Conservation (phyloP, 2,329 filamentous ascomycete genomes). For the Anisogramma anomala region DNA sequence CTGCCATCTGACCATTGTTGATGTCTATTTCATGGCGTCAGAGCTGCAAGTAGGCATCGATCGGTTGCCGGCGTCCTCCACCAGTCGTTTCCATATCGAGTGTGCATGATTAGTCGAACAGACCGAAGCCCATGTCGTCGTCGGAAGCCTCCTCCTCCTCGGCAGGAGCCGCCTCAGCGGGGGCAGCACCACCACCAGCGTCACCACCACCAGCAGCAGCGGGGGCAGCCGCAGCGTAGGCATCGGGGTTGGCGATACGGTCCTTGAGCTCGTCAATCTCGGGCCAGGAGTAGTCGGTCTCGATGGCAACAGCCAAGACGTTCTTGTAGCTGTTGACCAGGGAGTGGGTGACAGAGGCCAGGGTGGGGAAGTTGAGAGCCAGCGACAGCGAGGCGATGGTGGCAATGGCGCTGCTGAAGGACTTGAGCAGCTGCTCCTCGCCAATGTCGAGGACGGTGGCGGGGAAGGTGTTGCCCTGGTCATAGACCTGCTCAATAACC, state of each 20-base stretch:
- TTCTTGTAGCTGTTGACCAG: slow-evolving; percentile 99
- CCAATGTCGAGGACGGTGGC: slow-evolving; percentile 80
- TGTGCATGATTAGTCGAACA: slow-evolving; percentile 38
- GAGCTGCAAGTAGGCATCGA: slow-evolving; percentile 2
- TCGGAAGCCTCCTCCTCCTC: slow-evolving; percentile 59
- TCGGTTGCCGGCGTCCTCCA: slow-evolving; percentile 1
- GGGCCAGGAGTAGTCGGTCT: slow-evolving; percentile 87
- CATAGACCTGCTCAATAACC: slow-evolving; percentile 92
- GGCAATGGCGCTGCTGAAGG: slow-evolving; percentile 68
- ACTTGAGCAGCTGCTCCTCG: slow-evolving; percentile 83
- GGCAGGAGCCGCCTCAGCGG: slow-evolving; percentile 43
- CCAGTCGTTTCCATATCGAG: background rate
- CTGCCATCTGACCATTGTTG: slow-evolving; percentile 4
- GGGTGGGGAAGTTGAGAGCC: slow-evolving; percentile 86
- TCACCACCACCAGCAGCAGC: slow-evolving; percentile 44
- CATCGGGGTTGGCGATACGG: slow-evolving; percentile 97
- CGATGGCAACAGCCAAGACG: slow-evolving; percentile 73
- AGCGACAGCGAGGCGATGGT: slow-evolving; percentile 87
- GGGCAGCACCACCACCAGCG: slow-evolving; percentile 36
- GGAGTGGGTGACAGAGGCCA: slow-evolving; percentile 93
- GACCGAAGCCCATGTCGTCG: slow-evolving; percentile 62
- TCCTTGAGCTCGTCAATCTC: slow-evolving; percentile 98
- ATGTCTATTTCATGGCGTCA: background rate
- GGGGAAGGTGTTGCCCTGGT: slow-evolving; percentile 87
- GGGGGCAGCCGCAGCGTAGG: slow-evolving; percentile 77